Evolutionary conservation across 176 grass and related monocot genomes (phyloP).

Genomic region (Hyparrhenia diplandra): DNA sequence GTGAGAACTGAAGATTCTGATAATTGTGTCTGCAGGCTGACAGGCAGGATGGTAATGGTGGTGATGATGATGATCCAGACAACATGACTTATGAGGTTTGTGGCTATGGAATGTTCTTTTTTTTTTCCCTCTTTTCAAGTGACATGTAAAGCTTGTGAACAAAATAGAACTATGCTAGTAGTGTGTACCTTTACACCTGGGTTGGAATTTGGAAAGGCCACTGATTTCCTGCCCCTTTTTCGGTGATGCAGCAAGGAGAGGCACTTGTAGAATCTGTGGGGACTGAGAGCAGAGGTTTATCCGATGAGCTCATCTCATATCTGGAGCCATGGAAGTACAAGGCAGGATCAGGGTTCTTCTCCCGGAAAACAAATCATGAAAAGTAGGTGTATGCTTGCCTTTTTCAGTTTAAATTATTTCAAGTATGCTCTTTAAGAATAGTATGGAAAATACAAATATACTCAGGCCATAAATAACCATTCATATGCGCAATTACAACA

Average conservation of each 20-base stretch:
- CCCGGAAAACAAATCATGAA: conserved; percentile 51
- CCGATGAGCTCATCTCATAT: conserved; percentile 64
- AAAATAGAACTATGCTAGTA: not conserved
- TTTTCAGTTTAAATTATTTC: not conserved
- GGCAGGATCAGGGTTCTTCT: conserved; percentile 54
- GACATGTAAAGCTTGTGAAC: conserved; percentile 22
- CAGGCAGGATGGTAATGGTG: conserved; percentile 39
- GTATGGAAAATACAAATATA: not conserved
- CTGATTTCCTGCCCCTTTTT: not conserved
- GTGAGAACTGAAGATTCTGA: conserved; percentile 11
- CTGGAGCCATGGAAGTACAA: conserved; percentile 55
- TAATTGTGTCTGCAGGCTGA: conserved; percentile 29
- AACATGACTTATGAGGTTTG: conserved; percentile 91
- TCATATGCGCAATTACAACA: not conserved
- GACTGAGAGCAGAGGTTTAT: conserved; percentile 61
- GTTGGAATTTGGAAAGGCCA: not conserved
- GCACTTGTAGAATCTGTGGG: conserved; percentile 63
- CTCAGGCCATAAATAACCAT: not conserved
- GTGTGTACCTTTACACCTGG: not conserved
- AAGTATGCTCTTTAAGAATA: not conserved
- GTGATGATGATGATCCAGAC: conserved; percentile 45
- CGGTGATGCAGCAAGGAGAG: conserved; percentile 52
- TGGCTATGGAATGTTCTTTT: not conserved
- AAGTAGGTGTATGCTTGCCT: conserved; percentile 37
- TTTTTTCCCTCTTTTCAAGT: not conserved